phyloP scores from a whole-genome alignment of 2,329 filamentous ascomycete species.

The Ophiostoma sp. region DNA sequence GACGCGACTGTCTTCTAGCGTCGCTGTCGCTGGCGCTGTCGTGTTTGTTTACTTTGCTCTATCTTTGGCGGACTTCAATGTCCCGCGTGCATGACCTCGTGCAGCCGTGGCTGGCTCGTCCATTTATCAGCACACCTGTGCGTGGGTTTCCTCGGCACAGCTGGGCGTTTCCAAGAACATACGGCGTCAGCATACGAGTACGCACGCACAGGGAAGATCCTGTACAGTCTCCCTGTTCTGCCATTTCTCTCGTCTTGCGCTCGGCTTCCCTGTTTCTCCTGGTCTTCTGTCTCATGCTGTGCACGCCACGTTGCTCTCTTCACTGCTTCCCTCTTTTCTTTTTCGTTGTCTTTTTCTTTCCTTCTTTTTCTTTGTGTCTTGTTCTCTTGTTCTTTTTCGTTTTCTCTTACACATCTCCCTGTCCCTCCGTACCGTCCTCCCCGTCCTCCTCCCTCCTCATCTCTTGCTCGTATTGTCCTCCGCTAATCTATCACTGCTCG shows the following conservation, averaged over 20 bases:
- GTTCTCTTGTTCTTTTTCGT: conserved; percentile 9
- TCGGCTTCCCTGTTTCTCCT: not conserved
- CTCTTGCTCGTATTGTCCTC: conserved; percentile 6
- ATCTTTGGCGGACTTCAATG: not conserved
- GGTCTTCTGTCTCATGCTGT: conserved; percentile 16
- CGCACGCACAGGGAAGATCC: not conserved
- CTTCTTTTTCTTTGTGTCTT: not conserved
- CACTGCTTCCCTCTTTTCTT: not conserved
- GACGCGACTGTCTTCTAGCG: not conserved
- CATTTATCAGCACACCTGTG: not conserved
- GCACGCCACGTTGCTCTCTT: conserved; percentile 16
- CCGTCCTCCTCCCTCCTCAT: no score
- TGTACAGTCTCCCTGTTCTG: not conserved
- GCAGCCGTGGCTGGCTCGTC: not conserved
- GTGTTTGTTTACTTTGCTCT: conserved; percentile 9
- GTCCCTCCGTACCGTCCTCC: not conserved
- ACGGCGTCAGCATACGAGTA: no score
- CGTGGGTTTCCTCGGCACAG: not conserved
- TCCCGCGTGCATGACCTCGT: conserved; percentile 2
- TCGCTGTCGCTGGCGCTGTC: not conserved
- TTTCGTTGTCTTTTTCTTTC: not conserved
- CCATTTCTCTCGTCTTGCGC: no score
- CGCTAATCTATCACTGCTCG: conserved; percentile 8
- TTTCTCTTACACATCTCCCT: not conserved
- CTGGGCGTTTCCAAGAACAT: not conserved